Base-by-base conservation (phyloP, 2,329 filamentous ascomycete genomes). In the Alternaria arbusti region DNA sequence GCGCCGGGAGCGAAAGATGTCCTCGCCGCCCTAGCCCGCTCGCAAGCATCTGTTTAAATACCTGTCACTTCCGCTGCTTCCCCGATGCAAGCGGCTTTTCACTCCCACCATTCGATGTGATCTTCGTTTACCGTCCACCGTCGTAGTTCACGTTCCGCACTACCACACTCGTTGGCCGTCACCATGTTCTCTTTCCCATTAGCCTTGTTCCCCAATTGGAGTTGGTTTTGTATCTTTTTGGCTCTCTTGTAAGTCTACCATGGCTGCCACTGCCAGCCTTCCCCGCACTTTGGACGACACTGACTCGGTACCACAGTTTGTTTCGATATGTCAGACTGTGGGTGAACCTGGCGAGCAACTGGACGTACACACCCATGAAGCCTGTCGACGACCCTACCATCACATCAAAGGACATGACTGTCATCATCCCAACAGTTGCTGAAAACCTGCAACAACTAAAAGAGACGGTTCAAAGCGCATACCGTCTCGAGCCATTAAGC, bases 391-490 rank as follows among this genome's bases (percentile, higher is more conserved):
- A 93, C 67, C 93, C 95, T n/a, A 89, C 86, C 47, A 90, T 94
- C 78, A 93, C 89, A 26, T 87, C 89, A 32, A 83, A 92, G 71
- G 93, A 98, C 87, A 94, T 97, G 74, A 97, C 95, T 6, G 93
- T 97, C 68, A 92, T 98, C 72, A 92, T 97, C 65, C 95, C 95
- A 8, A 96, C 94, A 11, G 94, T 98, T 68, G 93, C 96, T 76
- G 93, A 94, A 64, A 90, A 89, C 66, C 93, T 95, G 64, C 90
- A 94, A 72, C 93, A 96, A 76, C 85, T 98, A 65, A 89, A 90
- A 57, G 89, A 91, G 63, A 97, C 94, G 17, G 86, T 98, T 43
- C 85, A 90, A 76, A 93, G 91, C 74, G 93, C 93, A 68, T 83
- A 94, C 54, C 87, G 87, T 22, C 91, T 90, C 73, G 83, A 88